phyloP scores from a whole-genome alignment of 1,284 basidiomycete species.

The Exobasidium rhododendri region DNA sequence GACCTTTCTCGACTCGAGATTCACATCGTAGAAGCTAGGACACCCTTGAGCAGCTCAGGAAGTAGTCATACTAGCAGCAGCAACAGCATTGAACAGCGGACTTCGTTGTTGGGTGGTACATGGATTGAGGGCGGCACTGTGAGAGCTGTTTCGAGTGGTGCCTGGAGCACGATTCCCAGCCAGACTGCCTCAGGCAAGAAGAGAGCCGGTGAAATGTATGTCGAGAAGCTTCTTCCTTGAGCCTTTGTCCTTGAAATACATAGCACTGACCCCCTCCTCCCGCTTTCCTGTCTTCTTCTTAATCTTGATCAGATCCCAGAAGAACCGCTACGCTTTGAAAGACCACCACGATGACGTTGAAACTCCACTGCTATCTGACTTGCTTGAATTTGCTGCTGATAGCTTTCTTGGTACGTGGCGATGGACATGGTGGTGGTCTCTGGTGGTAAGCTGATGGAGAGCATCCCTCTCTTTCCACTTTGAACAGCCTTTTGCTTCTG shows the following conservation, averaged over 20 bases:
- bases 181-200: neutral
- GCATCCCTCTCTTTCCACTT: neutral
- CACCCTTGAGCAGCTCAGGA: neutral
- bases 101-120: conserved; percentile 22
- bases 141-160: conserved; percentile 31
- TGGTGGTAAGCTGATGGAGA: too few relatives aligned
- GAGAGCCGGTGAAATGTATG: conserved; percentile 11
- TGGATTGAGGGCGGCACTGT: conserved; percentile 35
- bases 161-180: conserved; percentile 32
- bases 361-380: conserved; percentile 8
- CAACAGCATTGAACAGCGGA: neutral
- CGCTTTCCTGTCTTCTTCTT: neutral
- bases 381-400: conserved; percentile 28
- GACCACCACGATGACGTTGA: neutral
- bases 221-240: conserved; percentile 10
- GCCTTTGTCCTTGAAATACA: neutral
- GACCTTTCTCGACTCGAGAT: conserved; percentile 42
- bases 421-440: neutral
- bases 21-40: conserved; percentile 32
- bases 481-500: conserved; percentile 76
- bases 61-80: neutral
- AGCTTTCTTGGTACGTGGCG: conserved; percentile 28
- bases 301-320: neutral
- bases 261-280: neutral
- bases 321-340: conserved; percentile 1